phyloP scores from a whole-genome alignment of 2,329 filamentous ascomycete genomes.

The Aspergillus neoniger region DNA sequence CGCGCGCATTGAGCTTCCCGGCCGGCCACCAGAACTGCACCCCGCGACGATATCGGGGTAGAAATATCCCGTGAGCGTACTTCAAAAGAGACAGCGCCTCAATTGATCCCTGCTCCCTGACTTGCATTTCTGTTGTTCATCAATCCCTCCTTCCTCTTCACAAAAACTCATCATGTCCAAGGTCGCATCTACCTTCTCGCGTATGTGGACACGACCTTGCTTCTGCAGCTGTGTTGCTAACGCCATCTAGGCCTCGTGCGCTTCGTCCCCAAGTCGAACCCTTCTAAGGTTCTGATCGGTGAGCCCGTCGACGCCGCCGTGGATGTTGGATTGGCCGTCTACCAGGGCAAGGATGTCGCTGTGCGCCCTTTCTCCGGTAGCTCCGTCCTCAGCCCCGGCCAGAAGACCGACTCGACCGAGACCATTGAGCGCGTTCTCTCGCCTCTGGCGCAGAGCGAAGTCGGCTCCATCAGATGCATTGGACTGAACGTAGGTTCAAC shows the following conservation, averaged over 20 bases:
- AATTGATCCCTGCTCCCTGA: neutral
- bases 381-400: conserved; percentile 59
- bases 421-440: conserved; percentile 51
- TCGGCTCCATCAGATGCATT: conserved; percentile 61
- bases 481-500: conserved; percentile 53
- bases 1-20: neutral
- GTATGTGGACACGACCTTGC: conserved; percentile 21
- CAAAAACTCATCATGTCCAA: conserved; percentile 31
- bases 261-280: conserved; percentile 57
- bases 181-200: conserved; percentile 42
- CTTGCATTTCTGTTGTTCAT: neutral
- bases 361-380: conserved; percentile 60
- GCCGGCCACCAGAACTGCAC: neutral
- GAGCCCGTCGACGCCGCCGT: conserved; percentile 55
- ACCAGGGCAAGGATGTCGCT: conserved; percentile 57
- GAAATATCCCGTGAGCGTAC: conserved; percentile 24
- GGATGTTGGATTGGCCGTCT: conserved; percentile 61
- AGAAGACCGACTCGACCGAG: conserved; percentile 47
- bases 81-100: conserved; percentile 1
- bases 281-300: conserved; percentile 55
- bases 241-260: conserved; percentile 57
- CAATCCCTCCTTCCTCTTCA: neutral
- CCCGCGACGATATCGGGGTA: conserved; percentile 22
- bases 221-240: conserved; percentile 1
- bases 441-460: conserved; percentile 51